phyloP scores from a whole-genome alignment of 768 basidiomycete species.

The Rhizopogon vulgaris region DNA sequence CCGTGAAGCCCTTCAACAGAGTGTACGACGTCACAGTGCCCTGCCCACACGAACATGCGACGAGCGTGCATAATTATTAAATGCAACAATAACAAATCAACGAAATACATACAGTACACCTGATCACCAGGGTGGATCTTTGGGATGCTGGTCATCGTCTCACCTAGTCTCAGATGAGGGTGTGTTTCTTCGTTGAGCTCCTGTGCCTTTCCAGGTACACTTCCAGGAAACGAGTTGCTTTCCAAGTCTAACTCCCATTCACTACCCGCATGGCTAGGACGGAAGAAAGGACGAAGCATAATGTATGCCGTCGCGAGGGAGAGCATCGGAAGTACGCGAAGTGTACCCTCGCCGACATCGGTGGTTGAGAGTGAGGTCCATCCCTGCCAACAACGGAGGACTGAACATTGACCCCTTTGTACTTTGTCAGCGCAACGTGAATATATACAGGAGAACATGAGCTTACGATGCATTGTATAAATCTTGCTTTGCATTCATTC shows the following conservation, averaged over 20 bases:
- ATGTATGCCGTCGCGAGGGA: constrained; percentile 52
- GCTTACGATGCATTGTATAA: constrained; percentile 56
- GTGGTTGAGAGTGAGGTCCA: constrained; percentile 51
- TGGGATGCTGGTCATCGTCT: constrained; percentile 56
- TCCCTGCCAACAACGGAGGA: constrained; percentile 54
- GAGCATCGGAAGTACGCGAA: constrained; percentile 56
- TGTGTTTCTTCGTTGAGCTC: constrained; percentile 52
- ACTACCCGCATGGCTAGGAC: constrained; percentile 24
- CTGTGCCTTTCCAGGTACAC: constrained; percentile 45
- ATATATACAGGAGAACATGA: constrained; percentile 5
- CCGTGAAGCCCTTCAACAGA: constrained; percentile 45
- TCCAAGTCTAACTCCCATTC: constrained; percentile 56
- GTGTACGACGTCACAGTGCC: constrained; percentile 53
- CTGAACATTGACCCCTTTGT: constrained; percentile 44
- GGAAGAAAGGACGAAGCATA: constrained; percentile 65
- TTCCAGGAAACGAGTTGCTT: constrained; percentile 47
- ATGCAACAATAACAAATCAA: not conserved
- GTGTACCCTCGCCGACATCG: constrained; percentile 55
- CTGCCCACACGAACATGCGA: constrained; percentile 16
- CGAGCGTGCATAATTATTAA: not conserved
- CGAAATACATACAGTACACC: constrained; percentile 42
- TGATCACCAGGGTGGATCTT: constrained; percentile 58
- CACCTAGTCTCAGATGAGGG: constrained; percentile 52
- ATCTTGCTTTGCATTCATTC: constrained; percentile 50
- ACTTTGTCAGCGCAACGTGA: constrained; percentile 5